Percentiles rank a stretch among this genome's conserved stretches.
Evolutionary conservation across 495 filamentous ascomycete species (phyloP).

Genomic region (Annulohypoxylon stygium): DNA sequence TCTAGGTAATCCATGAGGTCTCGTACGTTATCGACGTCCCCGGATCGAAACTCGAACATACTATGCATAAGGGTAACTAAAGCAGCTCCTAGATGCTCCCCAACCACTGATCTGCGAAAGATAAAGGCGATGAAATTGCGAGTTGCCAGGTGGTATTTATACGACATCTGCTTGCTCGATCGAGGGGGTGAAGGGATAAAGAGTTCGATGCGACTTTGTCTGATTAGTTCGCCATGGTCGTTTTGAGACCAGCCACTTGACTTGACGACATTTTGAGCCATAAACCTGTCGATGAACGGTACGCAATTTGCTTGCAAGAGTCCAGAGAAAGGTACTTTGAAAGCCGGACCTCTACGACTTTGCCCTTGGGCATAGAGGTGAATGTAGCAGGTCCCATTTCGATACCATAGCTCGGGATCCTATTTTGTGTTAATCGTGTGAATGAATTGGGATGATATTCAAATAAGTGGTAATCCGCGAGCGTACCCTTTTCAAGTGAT

Average conservation of each 20-base stretch:
- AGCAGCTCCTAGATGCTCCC: constrained; percentile 67
- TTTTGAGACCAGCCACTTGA: constrained; percentile 27
- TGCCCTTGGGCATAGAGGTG: constrained; percentile 71
- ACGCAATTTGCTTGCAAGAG: constrained; percentile 65
- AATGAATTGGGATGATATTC: not conserved
- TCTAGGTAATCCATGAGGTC: constrained; percentile 70
- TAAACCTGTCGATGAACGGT: constrained; percentile 66
- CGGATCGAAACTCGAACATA: constrained; percentile 67
- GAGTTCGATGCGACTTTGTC: constrained; percentile 61
- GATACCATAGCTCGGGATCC: constrained; percentile 75
- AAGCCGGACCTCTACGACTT: constrained; percentile 70
- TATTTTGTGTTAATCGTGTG: constrained; percentile 26
- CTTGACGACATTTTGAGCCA: constrained; percentile 47
- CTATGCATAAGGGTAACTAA: constrained; percentile 69
- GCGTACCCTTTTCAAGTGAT: constrained; percentile 66
- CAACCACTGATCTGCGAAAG: constrained; percentile 70
- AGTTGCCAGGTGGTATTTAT: constrained; percentile 70
- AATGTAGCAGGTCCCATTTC: constrained; percentile 72
- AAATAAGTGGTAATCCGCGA: constrained; percentile 5
- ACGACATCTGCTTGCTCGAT: constrained; percentile 62
- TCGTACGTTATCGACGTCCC: constrained; percentile 60
- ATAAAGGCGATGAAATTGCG: constrained; percentile 79
- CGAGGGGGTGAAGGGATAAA: constrained; percentile 71
- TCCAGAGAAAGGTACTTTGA: constrained; percentile 66
- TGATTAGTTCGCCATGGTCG: constrained; percentile 40